A percentile compares a stretch with the other conserved stretches of the same genome.
Conservation (phyloP, 2,329 filamentous ascomycete species). For the Aspergillus sp. region DNA sequence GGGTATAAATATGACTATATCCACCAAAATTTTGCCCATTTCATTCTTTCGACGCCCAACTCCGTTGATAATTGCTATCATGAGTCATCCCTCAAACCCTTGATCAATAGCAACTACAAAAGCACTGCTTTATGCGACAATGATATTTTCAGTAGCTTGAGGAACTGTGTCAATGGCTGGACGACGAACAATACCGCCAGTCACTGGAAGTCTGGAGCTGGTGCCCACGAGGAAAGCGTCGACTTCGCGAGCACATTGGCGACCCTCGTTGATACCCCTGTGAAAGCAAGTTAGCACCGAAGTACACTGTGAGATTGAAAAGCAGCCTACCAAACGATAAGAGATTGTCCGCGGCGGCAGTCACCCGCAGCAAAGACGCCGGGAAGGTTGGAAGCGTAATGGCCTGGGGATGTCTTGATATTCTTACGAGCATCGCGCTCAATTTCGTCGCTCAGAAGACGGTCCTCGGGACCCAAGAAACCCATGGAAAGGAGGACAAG, state of each 20-base stretch:
- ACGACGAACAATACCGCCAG: constrained; percentile 85
- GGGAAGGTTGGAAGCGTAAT: constrained; percentile 80
- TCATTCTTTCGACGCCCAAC: background rate
- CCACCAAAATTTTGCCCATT: background rate
- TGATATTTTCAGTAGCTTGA: constrained; percentile 19
- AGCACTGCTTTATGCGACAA: constrained; percentile 20
- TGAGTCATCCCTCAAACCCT: constrained; percentile 7
- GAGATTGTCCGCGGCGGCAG: constrained; percentile 85
- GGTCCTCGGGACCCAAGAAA: constrained; percentile 88
- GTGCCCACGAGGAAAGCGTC: constrained; percentile 76
- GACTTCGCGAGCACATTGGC: constrained; percentile 85
- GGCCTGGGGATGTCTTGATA: constrained; percentile 82
- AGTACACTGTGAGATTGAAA: background rate
- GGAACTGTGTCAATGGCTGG: constrained; percentile 49
- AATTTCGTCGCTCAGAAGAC: constrained; percentile 76
- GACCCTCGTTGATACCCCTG: constrained; percentile 94
- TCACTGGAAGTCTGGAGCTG: constrained; percentile 73
- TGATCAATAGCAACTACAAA: too few relatives aligned
- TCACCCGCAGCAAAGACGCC: constrained; percentile 93
- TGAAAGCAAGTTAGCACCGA: constrained; percentile 5
- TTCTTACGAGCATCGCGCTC: constrained; percentile 93
- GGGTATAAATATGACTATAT: too few relatives aligned
- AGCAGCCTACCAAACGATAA: constrained; percentile 80
- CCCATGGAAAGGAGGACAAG: constrained; percentile 94
- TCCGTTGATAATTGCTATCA: constrained; percentile 13